Evolutionary conservation across 192 early-diverging fungal genomes (phyloP), one percentile per base, ranked within the genome.

Genomic region (Geosiphon pyriformis): DNA sequence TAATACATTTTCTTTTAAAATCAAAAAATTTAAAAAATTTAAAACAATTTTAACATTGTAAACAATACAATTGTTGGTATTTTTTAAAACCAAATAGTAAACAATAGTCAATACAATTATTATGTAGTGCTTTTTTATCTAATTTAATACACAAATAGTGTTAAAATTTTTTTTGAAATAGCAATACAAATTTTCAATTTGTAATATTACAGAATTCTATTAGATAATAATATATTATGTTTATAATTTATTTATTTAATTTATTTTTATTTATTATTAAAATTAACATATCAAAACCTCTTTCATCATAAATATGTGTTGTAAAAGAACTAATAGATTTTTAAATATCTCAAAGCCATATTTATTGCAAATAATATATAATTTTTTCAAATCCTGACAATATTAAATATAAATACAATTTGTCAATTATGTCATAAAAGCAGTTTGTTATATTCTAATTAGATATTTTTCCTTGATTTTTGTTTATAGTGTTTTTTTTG

Each of bases 51-150:
- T 2, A 27, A 27, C 11, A 60, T 23, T 26, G 37, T 6, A 25
- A 22, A 17, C 11, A 15, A 20, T 60, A 15, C 10, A 23, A 11
- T 30, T 6, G 12, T 23, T n/a, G 37, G 47, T 15, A 60, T 1
- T 2, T 4, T 1, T 4, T 15, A 12, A 60, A 59, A 2, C 23
- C 59, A 47, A 30, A 58, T 4, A 2, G n/a, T 23, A 60, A 8
- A 60, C 37, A 60, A 60, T 60, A 26, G 23, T 58, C 23, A 6
- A 37, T 35, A 8, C n/a, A 59, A n/a, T 34, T 17, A 34, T 59
- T 1, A 22, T 59, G 56, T 22, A 7, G 35, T 3, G n/a, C 4
- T n/a, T 15, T 59, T 20, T 17, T 33, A 35, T 18, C 1, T 35
- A 22, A 3, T 3, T 34, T 59, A 4, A 34, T 20, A 34, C 10